Percentiles rank a stretch among this genome's conserved stretches.
Conservation (phyloP, 208 protist species). For the Kentomonas sorsogonicus region DNA sequence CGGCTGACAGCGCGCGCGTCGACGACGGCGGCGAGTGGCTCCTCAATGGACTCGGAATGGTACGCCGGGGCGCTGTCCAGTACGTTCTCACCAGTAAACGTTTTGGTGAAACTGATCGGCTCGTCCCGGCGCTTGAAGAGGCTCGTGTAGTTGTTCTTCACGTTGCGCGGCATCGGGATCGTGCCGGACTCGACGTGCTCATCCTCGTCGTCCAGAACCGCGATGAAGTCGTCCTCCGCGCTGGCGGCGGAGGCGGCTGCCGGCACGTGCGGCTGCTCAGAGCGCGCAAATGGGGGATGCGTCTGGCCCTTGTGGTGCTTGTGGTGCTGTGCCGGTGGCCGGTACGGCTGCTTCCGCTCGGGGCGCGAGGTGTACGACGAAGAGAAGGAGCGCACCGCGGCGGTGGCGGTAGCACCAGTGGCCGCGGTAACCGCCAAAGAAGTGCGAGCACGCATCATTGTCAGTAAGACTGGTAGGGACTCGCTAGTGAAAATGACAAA, state of each 20-base stretch:
- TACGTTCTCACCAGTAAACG: constrained; percentile 35
- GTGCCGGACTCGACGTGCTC: background rate
- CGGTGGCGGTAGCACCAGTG: background rate
- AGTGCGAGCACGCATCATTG: background rate
- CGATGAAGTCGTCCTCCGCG: constrained; percentile 3
- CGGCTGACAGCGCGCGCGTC: background rate
- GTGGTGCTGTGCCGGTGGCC: too few species aligned
- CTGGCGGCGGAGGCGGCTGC: too few species aligned
- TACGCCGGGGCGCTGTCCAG: too few species aligned
- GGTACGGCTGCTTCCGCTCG: too few species aligned
- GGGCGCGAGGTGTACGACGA: background rate
- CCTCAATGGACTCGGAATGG: too few species aligned
- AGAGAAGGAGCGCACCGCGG: background rate
- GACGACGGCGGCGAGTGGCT: too few species aligned
- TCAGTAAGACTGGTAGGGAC: too few species aligned
- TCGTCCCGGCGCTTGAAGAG: constrained; percentile 41
- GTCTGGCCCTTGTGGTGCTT: too few species aligned
- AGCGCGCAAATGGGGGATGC: too few species aligned
- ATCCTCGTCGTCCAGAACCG: background rate
- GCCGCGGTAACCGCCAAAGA: background rate
- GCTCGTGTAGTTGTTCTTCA: constrained; percentile 55
- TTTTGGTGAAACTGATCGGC: constrained; percentile 52
- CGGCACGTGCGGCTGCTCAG: too few species aligned
- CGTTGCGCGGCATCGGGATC: constrained; percentile 33
- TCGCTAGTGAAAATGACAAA: too few species aligned